Base-by-base conservation (phyloP, 78 protist species). In the Cavenderia fasciculata region DNA sequence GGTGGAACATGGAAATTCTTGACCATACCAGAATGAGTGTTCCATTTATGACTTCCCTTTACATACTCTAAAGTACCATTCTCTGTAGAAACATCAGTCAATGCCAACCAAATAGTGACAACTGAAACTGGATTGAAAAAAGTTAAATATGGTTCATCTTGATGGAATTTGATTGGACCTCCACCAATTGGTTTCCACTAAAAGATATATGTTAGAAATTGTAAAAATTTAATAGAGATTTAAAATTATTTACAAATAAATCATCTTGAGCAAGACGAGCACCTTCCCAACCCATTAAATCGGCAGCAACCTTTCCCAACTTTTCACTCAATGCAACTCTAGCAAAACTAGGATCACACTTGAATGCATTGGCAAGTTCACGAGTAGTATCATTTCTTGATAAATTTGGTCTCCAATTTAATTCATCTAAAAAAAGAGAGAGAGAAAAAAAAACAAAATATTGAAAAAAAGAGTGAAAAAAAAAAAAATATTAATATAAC, bases 1-100 rank as follows among this genome's bases (percentile, higher is more conserved):
- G n/a, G n/a, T n/a, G n/a, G n/a, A n/a, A n/a, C n/a, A n/a, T n/a
- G n/a, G n/a, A n/a, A n/a, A 46, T 46, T 46, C 12, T 46, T 12
- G 12, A 46, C 12, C 12, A 46, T 12, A 46, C 52, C 52, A n/a
- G n/a, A n/a, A n/a, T n/a, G n/a, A n/a, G n/a, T n/a, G 1, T 44
- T 71, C 88, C 88, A 79, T 51, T 41, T 54, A 19, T 79, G 88
- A 11, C 59, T 38, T 21, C 69, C 75, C 11, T 40, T 43, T 29
- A 44, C 76, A 52, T 63, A 79, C 40, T 79, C 88, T 14, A 79
- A 5, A n/a, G 88, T 79, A 25, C 88, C 88, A 79, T 79, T 79
- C n/a, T 49, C 52, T 19, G 6, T 36, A 12, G 72, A 59, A 19
- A 79, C 88, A 66, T 79, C 75, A 2, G 62, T 79, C 21, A 79